These are phyloP conservation scores for Lasiodiplodia theobromae DNA, from an alignment of 2,329 filamentous ascomycete genomes.

Conservation along the genomic window DNA sequence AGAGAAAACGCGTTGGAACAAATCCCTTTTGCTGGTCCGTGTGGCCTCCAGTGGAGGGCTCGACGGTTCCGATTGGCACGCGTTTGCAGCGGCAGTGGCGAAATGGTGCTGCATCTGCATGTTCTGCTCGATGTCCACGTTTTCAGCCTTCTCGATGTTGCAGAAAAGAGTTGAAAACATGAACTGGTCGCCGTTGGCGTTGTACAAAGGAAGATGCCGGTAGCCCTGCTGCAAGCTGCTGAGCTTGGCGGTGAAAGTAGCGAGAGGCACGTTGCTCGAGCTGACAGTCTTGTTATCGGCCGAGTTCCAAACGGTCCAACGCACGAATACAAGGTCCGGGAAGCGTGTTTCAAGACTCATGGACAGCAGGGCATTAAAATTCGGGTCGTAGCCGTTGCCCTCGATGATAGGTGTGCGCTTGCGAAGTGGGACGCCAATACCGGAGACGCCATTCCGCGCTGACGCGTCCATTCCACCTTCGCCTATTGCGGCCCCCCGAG, in stretches of 20 bases:
- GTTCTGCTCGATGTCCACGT: slow-evolving; percentile 49
- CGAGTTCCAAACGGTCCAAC: slow-evolving; percentile 90
- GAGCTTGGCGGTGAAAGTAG: slow-evolving; percentile 92
- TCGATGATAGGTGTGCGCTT: slow-evolving; percentile 80
- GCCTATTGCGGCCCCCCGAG: slow-evolving; percentile 72
- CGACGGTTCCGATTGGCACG: slow-evolving; percentile 39
- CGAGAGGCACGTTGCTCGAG: slow-evolving; percentile 69
- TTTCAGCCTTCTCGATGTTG: slow-evolving; percentile 73
- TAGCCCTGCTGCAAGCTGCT: slow-evolving; percentile 89
- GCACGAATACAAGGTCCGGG: slow-evolving; percentile 90
- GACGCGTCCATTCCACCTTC: slow-evolving; percentile 72
- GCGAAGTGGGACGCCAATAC: slow-evolving; percentile 75
- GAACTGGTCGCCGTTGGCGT: slow-evolving; percentile 89
- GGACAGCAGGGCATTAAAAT: slow-evolving; percentile 80
- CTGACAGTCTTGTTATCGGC: slow-evolving; percentile 70
- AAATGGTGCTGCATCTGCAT: slow-evolving; percentile 29
- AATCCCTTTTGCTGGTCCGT: slow-evolving; percentile 40
- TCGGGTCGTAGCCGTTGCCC: slow-evolving; percentile 92
- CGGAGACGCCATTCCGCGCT: slow-evolving; percentile 68
- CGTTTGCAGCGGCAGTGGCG: slow-evolving; percentile 29
- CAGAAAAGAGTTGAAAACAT: slow-evolving; percentile 95
- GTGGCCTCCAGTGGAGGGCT: slow-evolving; percentile 40
- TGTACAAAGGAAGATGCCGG: slow-evolving; percentile 87
- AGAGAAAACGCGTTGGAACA: slow-evolving; percentile 52
- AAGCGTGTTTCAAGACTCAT: slow-evolving; percentile 92